phyloP scores from a whole-genome alignment of 139 green algal species.

The Chlamydomonas asymmetrica region DNA sequence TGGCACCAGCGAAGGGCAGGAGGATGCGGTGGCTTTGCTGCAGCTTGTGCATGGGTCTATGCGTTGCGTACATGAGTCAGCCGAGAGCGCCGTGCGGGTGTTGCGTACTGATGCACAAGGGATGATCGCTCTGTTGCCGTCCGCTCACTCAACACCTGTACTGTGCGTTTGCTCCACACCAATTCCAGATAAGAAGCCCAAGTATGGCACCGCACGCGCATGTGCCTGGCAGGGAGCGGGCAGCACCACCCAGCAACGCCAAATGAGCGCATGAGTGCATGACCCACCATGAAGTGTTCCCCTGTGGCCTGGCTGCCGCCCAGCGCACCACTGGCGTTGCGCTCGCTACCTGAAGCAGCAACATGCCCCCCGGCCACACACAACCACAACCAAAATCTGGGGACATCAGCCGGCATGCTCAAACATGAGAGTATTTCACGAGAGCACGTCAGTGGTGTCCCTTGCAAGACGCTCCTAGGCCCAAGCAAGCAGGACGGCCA shows the following conservation, averaged over 20 bases:
- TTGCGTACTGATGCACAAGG: no score
- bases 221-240: no score
- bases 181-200: no score
- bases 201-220: no score
- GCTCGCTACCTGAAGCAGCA: constrained; percentile 80
- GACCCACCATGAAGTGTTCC: constrained; percentile 90
- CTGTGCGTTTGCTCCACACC: no score
- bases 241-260: background rate
- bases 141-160: no score
- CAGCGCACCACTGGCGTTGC: constrained; percentile 51
- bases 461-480: background rate
- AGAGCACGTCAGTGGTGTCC: background rate
- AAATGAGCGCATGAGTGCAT: no score
- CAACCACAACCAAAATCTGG: no score
- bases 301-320: constrained; percentile 75
- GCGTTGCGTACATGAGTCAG: background rate
- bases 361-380: background rate
- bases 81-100: background rate
- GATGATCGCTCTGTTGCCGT: no score
- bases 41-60: background rate
- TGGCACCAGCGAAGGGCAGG: background rate
- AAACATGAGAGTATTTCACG: no score
- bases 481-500: background rate
- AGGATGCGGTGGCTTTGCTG: background rate
- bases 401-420: no score